Evolutionary conservation across 805 yeast genomes (phyloP), one percentile per base, ranked within the genome.

Genomic region (Lachancea fermentati): DNA sequence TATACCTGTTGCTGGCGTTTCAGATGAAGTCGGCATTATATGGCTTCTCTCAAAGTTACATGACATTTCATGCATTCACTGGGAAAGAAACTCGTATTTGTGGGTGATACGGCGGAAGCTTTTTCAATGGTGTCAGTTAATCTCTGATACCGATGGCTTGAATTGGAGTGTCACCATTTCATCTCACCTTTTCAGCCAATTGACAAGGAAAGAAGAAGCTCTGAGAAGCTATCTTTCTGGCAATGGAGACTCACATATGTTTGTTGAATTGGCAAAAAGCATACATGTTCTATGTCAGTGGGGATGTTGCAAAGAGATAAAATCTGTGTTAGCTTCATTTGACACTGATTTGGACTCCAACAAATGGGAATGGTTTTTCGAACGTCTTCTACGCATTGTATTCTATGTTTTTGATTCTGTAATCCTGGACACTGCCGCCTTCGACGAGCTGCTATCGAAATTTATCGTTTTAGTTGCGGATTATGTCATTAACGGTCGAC

Each of bases 71-170:
- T 32, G 41, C 8, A 25, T 43, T 1, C 47, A 57, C 34, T 49
- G 43, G 36, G 40, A 44, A 9, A 19, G 19, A 3, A 34, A 39
- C 3, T 25, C 39, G 4, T 48, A 50, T 19, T 19, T 51, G 31
- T 59, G 62, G 63, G 45, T 50, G n/a, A 16, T 59, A 14, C 44
- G 58, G 31, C 46, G 38, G 33, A 59, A 51, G 30, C 7, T 58
- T n/a, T 54, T 54, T 8, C 29, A 31, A 16, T 57, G 62, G 62
- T 54, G 57, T 33, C 37, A 46, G 15, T 24, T 50, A 7, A 14
- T 34, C 19, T 30, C 34, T 12, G 31, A 38, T 13, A 36, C 51
- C 11, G 44, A 50, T 36, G 57, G 55, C 5, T 30, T 29, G 9
- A 19, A 16, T 2, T 28, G 38, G 22, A 48, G 49, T 32, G 9